Evolutionary conservation across 768 basidiomycete species (phyloP).

Genomic region (Trametes sanguinea): DNA sequence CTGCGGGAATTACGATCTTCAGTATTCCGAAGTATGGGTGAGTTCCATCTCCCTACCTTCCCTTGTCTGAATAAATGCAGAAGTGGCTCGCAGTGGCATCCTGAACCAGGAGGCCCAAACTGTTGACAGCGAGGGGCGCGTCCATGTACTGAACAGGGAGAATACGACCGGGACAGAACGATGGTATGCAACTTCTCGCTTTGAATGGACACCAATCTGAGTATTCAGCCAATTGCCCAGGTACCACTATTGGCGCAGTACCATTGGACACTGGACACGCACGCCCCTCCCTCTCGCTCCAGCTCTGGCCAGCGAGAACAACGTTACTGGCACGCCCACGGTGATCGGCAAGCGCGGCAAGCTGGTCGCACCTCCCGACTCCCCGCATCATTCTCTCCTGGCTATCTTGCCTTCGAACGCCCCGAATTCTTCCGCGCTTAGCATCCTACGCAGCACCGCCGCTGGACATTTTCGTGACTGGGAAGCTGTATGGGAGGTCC

Average conservation of each 20-base stretch:
- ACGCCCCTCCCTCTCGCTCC: conserved; percentile 34
- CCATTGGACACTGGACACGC: conserved; percentile 35
- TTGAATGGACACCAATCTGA: neutral
- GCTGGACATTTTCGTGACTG: conserved; percentile 37
- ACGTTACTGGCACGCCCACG: conserved; percentile 39
- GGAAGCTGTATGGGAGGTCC: conserved; percentile 35
- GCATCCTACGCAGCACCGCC: conserved; percentile 35
- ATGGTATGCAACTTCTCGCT: conserved; percentile 27
- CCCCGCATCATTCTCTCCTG: conserved; percentile 24
- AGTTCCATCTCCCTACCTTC: neutral
- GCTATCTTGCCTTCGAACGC: conserved; percentile 40
- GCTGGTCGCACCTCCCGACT: conserved; percentile 28
- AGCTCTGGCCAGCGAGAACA: conserved; percentile 32
- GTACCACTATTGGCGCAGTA: conserved; percentile 36
- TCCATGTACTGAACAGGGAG: conserved; percentile 41
- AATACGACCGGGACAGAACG: conserved; percentile 38
- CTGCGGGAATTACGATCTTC: conserved; percentile 39
- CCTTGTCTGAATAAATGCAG: neutral
- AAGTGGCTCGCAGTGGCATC: conserved; percentile 29
- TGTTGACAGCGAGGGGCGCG: conserved; percentile 31
- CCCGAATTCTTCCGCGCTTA: conserved; percentile 35
- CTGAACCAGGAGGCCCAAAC: conserved; percentile 39
- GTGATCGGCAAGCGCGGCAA: conserved; percentile 43
- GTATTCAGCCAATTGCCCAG: neutral
- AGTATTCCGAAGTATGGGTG: conserved; percentile 41